phyloP scores from a whole-genome alignment of 106 monocot genomes.

The Dioscorea alata region DNA sequence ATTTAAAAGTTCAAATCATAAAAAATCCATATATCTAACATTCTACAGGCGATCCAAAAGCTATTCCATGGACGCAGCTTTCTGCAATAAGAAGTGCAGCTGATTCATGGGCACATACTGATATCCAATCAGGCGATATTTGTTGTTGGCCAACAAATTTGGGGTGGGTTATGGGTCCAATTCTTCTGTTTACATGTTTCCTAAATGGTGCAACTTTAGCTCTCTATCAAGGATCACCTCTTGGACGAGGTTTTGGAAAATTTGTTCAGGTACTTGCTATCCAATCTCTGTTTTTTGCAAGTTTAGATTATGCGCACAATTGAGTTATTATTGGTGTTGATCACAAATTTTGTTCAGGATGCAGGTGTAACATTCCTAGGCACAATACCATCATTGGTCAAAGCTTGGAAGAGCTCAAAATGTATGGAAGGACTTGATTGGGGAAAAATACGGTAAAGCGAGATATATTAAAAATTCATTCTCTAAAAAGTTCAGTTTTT shows the following conservation, averaged over 20 bases:
- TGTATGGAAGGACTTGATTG: conserved; percentile 88
- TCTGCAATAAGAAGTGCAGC: conserved; percentile 76
- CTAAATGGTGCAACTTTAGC: conserved; percentile 77
- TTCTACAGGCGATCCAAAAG: conserved; percentile 84
- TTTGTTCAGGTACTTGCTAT: conserved; percentile 64
- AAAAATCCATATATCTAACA: not conserved
- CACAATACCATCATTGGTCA: conserved; percentile 85
- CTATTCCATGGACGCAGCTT: conserved; percentile 92
- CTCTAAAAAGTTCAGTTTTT: not conserved
- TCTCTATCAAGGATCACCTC: conserved; percentile 90
- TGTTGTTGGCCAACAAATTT: conserved; percentile 92
- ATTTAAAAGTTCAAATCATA: not conserved
- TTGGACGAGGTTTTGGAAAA: conserved; percentile 74
- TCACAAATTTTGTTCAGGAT: conserved; percentile 43
- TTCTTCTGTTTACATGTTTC: conserved; percentile 63
- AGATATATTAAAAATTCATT: not conserved
- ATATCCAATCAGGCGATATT: conserved; percentile 57
- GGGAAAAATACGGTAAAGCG: conserved; percentile 67
- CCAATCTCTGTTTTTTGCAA: not conserved
- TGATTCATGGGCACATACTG: conserved; percentile 86
- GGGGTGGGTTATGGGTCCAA: conserved; percentile 91
- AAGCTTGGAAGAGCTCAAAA: conserved; percentile 78
- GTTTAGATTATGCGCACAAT: not conserved
- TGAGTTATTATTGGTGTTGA: not conserved
- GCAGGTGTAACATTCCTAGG: conserved; percentile 83